Percentiles rank a stretch among this genome's conserved stretches.
These are phyloP conservation scores for Hyphodiscus sp. DNA, from an alignment of 2,329 filamentous ascomycete genomes.

Conservation along the genomic window DNA sequence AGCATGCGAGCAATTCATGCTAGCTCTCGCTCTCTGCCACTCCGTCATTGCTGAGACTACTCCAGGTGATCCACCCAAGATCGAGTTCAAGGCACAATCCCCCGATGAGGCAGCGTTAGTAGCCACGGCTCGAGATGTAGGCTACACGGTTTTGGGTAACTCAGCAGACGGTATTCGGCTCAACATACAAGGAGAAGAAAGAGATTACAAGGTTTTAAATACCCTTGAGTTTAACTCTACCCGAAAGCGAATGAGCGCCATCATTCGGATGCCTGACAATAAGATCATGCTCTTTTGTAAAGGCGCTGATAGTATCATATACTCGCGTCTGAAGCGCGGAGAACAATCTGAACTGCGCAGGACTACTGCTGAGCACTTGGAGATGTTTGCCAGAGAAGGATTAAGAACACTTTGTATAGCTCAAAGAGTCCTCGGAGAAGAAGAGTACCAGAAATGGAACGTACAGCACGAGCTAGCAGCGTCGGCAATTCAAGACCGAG, in stretches of 20 bases:
- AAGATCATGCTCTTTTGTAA: conserved; percentile 92
- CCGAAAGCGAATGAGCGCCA: conserved; percentile 95
- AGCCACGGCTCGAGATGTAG: conserved; percentile 87
- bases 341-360: conserved; percentile 79
- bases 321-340: conserved; percentile 77
- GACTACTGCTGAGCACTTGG: conserved; percentile 85
- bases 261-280: conserved; percentile 88
- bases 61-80: conserved; percentile 83
- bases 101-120: conserved; percentile 95
- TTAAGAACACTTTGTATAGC: conserved; percentile 93
- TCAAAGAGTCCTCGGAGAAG: conserved; percentile 69
- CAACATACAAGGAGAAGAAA: conserved; percentile 81
- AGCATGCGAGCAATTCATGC: conserved; percentile 86
- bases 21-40: conserved; percentile 90
- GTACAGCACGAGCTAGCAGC: conserved; percentile 83
- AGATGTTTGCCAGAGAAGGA: conserved; percentile 95
- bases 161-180: conserved; percentile 75
- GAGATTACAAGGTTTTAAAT: conserved; percentile 81
- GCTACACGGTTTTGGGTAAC: conserved; percentile 83
- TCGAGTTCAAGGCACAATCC: conserved; percentile 95
- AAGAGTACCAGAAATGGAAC: conserved; percentile 80
- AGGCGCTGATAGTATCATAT: conserved; percentile 95
- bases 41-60: conserved; percentile 88
- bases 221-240: conserved; percentile 97
- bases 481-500: conserved; percentile 74